A percentile compares a stretch with the other conserved stretches of the same genome.
These are phyloP conservation scores for Tephrocybe sp. DNA, from an alignment of 768 basidiomycete genomes.

Conservation along the genomic window DNA sequence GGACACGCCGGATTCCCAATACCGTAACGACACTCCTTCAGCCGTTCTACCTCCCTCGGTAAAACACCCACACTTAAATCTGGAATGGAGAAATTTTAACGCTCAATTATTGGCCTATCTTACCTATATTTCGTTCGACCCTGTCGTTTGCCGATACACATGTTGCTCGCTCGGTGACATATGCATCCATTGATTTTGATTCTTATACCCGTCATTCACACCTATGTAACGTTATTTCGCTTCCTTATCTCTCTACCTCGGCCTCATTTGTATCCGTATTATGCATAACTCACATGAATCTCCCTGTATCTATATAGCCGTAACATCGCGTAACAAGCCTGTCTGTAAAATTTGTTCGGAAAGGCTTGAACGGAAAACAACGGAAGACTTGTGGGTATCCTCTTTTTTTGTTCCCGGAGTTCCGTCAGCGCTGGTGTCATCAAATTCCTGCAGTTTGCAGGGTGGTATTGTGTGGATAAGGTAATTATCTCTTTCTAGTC, in stretches of 20 bases:
- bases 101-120: too few relatives aligned
- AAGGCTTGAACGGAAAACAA: background rate
- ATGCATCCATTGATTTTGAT: background rate
- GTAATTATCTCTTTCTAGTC: background rate
- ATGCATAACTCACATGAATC: background rate
- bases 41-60: constrained; percentile 3
- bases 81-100: background rate
- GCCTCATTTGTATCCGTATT: constrained; percentile 8
- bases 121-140: background rate
- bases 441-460: too few relatives aligned
- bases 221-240: constrained; percentile 8
- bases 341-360: background rate
- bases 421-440: background rate
- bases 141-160: background rate
- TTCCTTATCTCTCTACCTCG: constrained; percentile 14
- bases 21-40: constrained; percentile 5
- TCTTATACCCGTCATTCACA: background rate
- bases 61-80: background rate
- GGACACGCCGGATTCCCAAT: background rate
- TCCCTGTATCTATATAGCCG: constrained; percentile 1
- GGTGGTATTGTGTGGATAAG: too few relatives aligned
- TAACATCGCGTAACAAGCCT: too few relatives aligned
- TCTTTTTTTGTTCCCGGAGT: too few relatives aligned
- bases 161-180: background rate
- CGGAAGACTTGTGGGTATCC: too few relatives aligned